Evolutionary conservation across 2,329 filamentous ascomycete genomes (phyloP).

Genomic region (Ophiobolus disseminans): DNA sequence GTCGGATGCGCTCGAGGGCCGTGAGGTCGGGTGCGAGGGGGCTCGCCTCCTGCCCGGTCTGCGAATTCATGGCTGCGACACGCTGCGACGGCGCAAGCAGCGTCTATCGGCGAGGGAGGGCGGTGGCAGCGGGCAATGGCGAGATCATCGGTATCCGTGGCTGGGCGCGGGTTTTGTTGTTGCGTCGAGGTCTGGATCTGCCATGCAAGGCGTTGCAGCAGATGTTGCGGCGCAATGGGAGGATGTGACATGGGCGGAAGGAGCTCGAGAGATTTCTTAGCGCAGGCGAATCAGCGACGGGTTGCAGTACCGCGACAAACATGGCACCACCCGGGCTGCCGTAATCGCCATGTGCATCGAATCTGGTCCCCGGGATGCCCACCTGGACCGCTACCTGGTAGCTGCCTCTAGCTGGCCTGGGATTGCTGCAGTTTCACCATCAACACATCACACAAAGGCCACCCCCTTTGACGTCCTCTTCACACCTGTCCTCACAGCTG

Average conservation of each 20-base stretch:
- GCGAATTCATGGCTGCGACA: constrained; percentile 27
- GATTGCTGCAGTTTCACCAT: too few species aligned
- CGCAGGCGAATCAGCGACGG: constrained; percentile 12
- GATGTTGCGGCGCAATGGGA: constrained; percentile 25
- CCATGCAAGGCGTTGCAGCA: too few species aligned
- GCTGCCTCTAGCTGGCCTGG: too few species aligned
- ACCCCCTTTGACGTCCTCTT: too few species aligned
- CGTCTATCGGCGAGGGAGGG: constrained; percentile 33
- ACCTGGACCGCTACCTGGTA: too few species aligned
- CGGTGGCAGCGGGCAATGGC: constrained; percentile 24
- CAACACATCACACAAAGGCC: too few species aligned
- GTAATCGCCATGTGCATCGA: neutral
- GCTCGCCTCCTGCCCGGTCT: constrained; percentile 24
- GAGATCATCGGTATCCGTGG: constrained; percentile 47
- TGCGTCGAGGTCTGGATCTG: constrained; percentile 2
- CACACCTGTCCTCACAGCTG: too few species aligned
- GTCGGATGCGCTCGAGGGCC: constrained; percentile 33
- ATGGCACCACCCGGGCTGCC: too few species aligned
- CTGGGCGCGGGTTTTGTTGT: constrained; percentile 5
- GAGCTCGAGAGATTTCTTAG: constrained; percentile 26
- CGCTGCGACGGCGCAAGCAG: constrained; percentile 21
- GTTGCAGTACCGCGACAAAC: neutral
- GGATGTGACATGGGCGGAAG: constrained; percentile 22
- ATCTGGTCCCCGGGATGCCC: neutral
- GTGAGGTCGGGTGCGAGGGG: constrained; percentile 28